Evolutionary conservation across 2,329 filamentous ascomycete genomes (phyloP).

Genomic region (Fusarium sp.): DNA sequence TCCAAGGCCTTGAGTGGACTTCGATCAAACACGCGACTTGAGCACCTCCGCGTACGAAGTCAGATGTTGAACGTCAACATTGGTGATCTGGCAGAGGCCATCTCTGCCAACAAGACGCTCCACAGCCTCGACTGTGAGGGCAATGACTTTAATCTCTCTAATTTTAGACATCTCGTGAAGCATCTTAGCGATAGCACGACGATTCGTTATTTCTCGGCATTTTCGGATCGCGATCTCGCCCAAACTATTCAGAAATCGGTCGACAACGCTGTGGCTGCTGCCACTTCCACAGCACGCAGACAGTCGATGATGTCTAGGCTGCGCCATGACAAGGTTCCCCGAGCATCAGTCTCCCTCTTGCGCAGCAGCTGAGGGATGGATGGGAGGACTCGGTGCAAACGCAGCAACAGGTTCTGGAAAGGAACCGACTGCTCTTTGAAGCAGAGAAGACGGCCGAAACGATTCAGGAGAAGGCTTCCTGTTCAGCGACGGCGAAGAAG

Average conservation of each 20-base stretch:
- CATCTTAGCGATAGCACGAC: conserved; percentile 57
- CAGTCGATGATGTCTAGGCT: conserved; percentile 52
- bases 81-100: conserved; percentile 63
- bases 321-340: conserved; percentile 47
- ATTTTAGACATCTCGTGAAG: conserved; percentile 60
- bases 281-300: conserved; percentile 45
- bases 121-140: conserved; percentile 66
- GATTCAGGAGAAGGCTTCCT: conserved; percentile 24
- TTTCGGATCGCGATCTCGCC: conserved; percentile 52
- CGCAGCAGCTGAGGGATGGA: conserved; percentile 54
- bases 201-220: conserved; percentile 59
- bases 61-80: conserved; percentile 67
- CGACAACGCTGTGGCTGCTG: conserved; percentile 44
- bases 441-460: conserved; percentile 41
- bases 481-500: conserved; percentile 41
- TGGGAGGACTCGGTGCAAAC: conserved; percentile 53
- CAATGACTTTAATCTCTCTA: conserved; percentile 67
- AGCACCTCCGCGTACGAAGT: conserved; percentile 67
- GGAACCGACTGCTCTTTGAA: conserved; percentile 49
- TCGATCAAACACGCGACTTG: conserved; percentile 56
- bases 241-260: conserved; percentile 51
- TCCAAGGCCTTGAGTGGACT: conserved; percentile 63
- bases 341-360: conserved; percentile 48
- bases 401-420: conserved; percentile 51
- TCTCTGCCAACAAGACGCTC: conserved; percentile 62